These are phyloP conservation scores for Ophiostoma populinum DNA, from an alignment of 2,329 filamentous ascomycete species.

Conservation along the genomic window DNA sequence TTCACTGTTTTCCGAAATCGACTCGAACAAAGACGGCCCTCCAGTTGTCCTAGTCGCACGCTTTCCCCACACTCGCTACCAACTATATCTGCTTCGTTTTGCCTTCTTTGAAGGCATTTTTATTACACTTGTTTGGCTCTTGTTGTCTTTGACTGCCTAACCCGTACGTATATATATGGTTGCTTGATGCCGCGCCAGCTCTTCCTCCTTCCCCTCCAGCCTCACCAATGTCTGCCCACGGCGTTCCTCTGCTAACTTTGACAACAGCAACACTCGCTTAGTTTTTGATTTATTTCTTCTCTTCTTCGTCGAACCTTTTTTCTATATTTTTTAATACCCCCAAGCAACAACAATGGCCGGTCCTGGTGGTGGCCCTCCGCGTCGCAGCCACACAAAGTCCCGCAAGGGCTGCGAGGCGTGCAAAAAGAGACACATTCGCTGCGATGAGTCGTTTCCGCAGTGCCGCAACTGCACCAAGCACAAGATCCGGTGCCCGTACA, in stretches of 20 bases:
- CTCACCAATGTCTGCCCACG: too few relatives aligned
- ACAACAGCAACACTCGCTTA: conserved; percentile 9
- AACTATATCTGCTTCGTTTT: too few relatives aligned
- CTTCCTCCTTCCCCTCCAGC: too few relatives aligned
- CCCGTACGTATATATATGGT: too few relatives aligned
- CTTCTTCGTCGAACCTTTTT: conserved; percentile 20
- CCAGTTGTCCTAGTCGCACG: too few relatives aligned
- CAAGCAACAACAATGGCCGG: conserved; percentile 52
- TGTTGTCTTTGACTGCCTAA: too few relatives aligned
- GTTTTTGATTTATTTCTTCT: conserved; percentile 15
- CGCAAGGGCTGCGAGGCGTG: conserved; percentile 96
- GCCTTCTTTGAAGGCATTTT: too few relatives aligned
- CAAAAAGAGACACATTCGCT: conserved; percentile 93
- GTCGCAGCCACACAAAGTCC: conserved; percentile 88
- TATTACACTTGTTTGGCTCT: too few relatives aligned
- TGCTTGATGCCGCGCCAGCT: too few relatives aligned
- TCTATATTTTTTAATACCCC: conserved; percentile 13
- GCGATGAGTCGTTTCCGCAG: conserved; percentile 94
- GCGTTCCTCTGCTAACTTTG: not conserved
- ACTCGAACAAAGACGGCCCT: too few relatives aligned
- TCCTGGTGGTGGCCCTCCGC: conserved; percentile 83
- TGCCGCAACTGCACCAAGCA: conserved; percentile 99
- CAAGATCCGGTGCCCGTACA: conserved; percentile 95
- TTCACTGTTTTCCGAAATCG: too few relatives aligned
- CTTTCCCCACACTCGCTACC: too few relatives aligned